phyloP scores from a whole-genome alignment of 768 basidiomycete genomes.

The Infundibulicybe gibba region DNA sequence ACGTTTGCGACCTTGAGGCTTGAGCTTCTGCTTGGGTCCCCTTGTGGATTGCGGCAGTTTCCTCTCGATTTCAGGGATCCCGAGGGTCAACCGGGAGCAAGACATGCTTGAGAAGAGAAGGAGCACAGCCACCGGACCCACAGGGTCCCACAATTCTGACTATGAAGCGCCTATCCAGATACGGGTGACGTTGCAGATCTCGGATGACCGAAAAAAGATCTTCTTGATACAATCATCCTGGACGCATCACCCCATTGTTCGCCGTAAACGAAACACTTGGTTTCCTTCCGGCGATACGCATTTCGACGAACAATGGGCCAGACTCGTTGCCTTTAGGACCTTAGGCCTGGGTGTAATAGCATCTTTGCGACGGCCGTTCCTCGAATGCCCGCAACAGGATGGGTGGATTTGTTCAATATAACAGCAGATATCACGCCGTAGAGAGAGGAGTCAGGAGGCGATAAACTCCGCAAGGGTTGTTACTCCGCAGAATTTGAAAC shows the following conservation, averaged over 20 bases:
- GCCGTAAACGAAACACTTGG: slow-evolving; percentile 10
- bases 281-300: background rate
- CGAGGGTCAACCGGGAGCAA: no score
- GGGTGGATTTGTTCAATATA: no score
- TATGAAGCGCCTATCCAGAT: slow-evolving; percentile 6
- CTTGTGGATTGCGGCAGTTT: no score
- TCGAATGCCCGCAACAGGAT: slow-evolving; percentile 3
- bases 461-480: slow-evolving; percentile 28
- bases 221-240: slow-evolving; percentile 1
- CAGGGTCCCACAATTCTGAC: slow-evolving; percentile 34
- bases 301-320: background rate
- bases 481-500: slow-evolving; percentile 36
- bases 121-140: slow-evolving; percentile 39
- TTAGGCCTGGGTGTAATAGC: background rate
- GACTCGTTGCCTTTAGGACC: slow-evolving; percentile 1
- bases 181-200: slow-evolving; percentile 8
- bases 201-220: background rate
- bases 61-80: no score
- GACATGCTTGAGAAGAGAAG: slow-evolving; percentile 16
- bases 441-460: slow-evolving; percentile 15
- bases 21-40: no score
- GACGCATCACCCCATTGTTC: slow-evolving; percentile 26
- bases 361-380: background rate
- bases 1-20: no score
- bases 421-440: slow-evolving; percentile 5